A percentile compares a stretch with the other conserved stretches of the same genome.
Evolutionary conservation across 2,329 filamentous ascomycete species (phyloP).

Genomic region (Diplocarpon mali): DNA sequence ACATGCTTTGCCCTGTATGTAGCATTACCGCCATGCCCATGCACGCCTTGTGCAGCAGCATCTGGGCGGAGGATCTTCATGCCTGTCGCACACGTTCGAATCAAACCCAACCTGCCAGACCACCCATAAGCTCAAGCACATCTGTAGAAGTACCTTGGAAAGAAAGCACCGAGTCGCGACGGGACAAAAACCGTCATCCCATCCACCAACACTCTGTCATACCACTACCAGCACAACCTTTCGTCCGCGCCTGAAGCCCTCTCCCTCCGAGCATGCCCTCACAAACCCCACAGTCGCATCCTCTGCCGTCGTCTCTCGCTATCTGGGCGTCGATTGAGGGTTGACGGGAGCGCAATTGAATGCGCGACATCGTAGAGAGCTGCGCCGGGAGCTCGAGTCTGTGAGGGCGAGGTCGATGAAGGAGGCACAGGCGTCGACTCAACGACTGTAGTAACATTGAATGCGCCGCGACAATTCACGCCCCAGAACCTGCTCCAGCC

Average conservation of each 20-base stretch:
- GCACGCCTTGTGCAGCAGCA: no score
- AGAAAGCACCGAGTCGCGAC: no score
- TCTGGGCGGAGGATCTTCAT: no score
- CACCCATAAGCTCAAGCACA: no score
- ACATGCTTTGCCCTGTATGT: no score
- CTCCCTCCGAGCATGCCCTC: constrained; percentile 17
- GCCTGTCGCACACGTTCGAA: no score
- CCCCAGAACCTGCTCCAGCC: neutral
- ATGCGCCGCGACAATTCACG: neutral
- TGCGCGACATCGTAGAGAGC: neutral
- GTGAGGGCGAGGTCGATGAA: neutral
- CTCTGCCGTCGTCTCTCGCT: constrained; percentile 2
- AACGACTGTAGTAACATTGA: neutral
- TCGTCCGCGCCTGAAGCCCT: constrained; percentile 8
- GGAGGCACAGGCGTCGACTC: neutral
- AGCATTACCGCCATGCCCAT: no score
- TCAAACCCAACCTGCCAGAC: no score
- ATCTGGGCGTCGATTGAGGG: neutral
- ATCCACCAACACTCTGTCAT: no score
- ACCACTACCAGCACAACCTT: no score
- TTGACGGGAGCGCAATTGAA: constrained; percentile 1
- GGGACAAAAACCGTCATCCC: no score
- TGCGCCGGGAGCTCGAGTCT: neutral
- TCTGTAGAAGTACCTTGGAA: no score
- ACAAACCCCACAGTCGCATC: constrained; percentile 8